Evolutionary conservation across 768 basidiomycete genomes (phyloP).

Genomic region (Leccinum ochraceum): DNA sequence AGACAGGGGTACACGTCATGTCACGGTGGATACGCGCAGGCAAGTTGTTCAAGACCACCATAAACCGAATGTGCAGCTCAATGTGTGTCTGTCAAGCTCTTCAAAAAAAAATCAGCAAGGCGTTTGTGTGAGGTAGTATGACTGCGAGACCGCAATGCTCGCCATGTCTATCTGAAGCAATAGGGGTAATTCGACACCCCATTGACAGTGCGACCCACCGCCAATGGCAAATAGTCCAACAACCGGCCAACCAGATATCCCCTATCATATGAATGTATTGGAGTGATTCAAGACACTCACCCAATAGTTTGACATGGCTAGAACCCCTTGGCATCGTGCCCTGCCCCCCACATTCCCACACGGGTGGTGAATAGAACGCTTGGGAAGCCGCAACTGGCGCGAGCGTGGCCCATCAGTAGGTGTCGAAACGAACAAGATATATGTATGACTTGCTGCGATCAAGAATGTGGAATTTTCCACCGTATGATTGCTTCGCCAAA

Average conservation of each 20-base stretch:
- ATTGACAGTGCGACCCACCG: not conserved
- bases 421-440: slow-evolving; percentile 21
- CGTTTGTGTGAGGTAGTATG: slow-evolving; percentile 28
- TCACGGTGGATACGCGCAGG: slow-evolving; percentile 27
- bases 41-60: slow-evolving; percentile 34
- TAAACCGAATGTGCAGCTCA: slow-evolving; percentile 27
- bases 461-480: slow-evolving; percentile 29
- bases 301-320: slow-evolving; percentile 16
- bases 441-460: slow-evolving; percentile 23
- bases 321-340: slow-evolving; percentile 5
- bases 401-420: slow-evolving; percentile 22
- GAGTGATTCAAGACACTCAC: slow-evolving; percentile 37
- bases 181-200: slow-evolving; percentile 2
- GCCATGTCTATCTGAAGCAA: slow-evolving; percentile 8
- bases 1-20: slow-evolving; percentile 30
- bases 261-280: slow-evolving; percentile 20
- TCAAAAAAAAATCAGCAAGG: slow-evolving; percentile 24
- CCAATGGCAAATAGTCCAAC: slow-evolving; percentile 3
- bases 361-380: slow-evolving; percentile 15
- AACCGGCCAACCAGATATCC: slow-evolving; percentile 17
- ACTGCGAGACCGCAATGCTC: slow-evolving; percentile 15
- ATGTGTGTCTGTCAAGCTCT: slow-evolving; percentile 29
- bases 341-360: slow-evolving; percentile 6
- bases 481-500: slow-evolving; percentile 18
- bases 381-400: slow-evolving; percentile 16